Base-by-base conservation (phyloP, 1,284 basidiomycete genomes). In the Ceratobasidium sp. region DNA sequence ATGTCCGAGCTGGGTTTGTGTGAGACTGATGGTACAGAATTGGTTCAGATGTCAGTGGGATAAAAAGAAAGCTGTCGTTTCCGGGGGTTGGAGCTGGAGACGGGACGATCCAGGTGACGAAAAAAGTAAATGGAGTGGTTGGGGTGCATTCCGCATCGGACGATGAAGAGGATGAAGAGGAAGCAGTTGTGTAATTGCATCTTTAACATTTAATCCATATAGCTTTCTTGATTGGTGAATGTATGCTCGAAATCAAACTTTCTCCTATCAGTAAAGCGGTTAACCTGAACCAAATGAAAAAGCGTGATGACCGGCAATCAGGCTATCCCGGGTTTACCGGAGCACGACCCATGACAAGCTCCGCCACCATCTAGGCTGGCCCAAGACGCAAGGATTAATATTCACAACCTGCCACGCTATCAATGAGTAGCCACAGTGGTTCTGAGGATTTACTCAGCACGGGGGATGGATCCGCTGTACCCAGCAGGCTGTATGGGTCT, bases 131-230 rank as follows among this genome's bases (percentile, higher is more conserved):
- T 35, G 74, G 74, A 27, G 41, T 67, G 23, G 52, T 76, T 1
- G 74, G 74, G 10, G 74, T 76, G 27, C 74, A 76, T 41, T 76
- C 74, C 7, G 74, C 74, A 35, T 76, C 74, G 30, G 74, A 76
- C 41, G 74, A 67, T 6, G 71, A 73, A 35, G 60, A 76, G 41
- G 64, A 76, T 14, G 74, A 76, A 30, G 60, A 64, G 44, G 74
- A 64, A 41, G 74, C 54, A 33, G 35, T 66, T 48, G 64, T 67
- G 64, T 71, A 46, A 44, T 44, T 33, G 12, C 8, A 64, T 38
- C 20, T 64, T 38, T 44, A 23, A 65, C 23, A 27, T 55, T 55
- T 55, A 27, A 55, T 55, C 52, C 23, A 55, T 55, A 65, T 48
- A 46, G 64, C 64, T 65, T 65, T 65, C 23, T 65, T 65, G 64